These are phyloP conservation scores for Trametes hirsuta DNA, from an alignment of 1,284 basidiomycete species.

Conservation along the genomic window DNA sequence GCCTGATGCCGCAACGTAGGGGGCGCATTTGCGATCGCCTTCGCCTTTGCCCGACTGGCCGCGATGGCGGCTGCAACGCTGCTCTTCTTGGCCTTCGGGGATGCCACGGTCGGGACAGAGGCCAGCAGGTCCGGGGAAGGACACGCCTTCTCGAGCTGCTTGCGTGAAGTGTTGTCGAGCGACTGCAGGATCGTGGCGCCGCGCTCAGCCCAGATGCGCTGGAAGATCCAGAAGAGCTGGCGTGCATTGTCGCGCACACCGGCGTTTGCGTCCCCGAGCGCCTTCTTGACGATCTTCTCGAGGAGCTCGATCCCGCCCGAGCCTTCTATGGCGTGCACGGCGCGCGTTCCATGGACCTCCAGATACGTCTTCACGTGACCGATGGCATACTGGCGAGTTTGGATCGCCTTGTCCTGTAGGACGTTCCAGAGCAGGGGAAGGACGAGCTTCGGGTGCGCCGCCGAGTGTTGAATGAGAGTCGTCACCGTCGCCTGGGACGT, in stretches of 20 bases:
- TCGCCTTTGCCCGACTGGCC: conserved; percentile 81
- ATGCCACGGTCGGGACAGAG: conserved; percentile 42
- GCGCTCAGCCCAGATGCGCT: conserved; percentile 74
- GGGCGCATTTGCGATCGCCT: conserved; percentile 78
- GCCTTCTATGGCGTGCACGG: conserved; percentile 66
- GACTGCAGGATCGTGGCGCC: conserved; percentile 65
- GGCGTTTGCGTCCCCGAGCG: conserved; percentile 80
- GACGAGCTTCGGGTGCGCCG: conserved; percentile 72
- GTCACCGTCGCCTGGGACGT: conserved; percentile 80
- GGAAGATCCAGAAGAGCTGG: conserved; percentile 80
- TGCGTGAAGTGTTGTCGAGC: conserved; percentile 74
- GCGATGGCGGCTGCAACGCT: conserved; percentile 83
- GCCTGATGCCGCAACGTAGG: conserved; percentile 78
- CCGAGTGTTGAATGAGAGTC: conserved; percentile 71
- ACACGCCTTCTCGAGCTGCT: conserved; percentile 86
- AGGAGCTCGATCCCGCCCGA: conserved; percentile 69
- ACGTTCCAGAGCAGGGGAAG: conserved; percentile 75
- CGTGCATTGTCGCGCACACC: conserved; percentile 79
- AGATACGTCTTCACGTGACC: conserved; percentile 77
- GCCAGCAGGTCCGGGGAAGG: conserved; percentile 55
- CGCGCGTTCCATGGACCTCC: conserved; percentile 67
- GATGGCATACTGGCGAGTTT: conserved; percentile 73
- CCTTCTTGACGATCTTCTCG: conserved; percentile 74
- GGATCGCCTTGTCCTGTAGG: conserved; percentile 85
- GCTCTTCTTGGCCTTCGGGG: conserved; percentile 66